These are phyloP conservation scores for Ceratopteris richardii DNA, from an alignment of 75 land plant genomes.

Conservation along the genomic window DNA sequence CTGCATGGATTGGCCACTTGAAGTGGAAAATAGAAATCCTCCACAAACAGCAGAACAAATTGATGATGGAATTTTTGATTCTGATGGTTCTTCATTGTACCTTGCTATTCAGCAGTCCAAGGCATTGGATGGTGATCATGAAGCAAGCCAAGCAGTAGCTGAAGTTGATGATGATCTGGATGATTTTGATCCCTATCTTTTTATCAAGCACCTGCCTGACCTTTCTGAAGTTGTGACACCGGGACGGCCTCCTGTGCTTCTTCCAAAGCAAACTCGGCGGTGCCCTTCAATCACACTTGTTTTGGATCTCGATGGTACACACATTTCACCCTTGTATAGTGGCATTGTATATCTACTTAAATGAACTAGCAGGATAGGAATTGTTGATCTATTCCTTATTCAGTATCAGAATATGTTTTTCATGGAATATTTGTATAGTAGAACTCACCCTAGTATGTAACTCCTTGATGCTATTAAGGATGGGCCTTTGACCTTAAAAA, in stretches of 20 bases:
- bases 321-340: constrained; percentile 1
- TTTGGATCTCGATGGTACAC: constrained; percentile 77
- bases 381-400: neutral
- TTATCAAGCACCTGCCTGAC: constrained; percentile 68
- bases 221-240: constrained; percentile 56
- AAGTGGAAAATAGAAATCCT: constrained; percentile 3
- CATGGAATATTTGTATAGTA: too few relatives aligned
- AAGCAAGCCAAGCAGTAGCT: constrained; percentile 35
- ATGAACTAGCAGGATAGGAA: neutral
- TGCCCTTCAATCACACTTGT: constrained; percentile 73
- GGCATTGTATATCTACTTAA: neutral
- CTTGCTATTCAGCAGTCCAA: constrained; percentile 49
- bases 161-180: constrained; percentile 47
- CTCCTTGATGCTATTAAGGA: too few relatives aligned
- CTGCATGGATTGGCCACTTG: constrained; percentile 3
- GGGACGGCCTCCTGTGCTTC: constrained; percentile 47
- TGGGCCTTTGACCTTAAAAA: too few relatives aligned
- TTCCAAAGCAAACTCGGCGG: constrained; percentile 69
- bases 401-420: neutral
- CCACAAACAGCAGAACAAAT: constrained; percentile 12
- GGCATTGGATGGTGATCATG: constrained; percentile 39
- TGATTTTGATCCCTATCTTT: constrained; percentile 80
- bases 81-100: constrained; percentile 50
- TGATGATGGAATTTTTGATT: constrained; percentile 18
- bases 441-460: too few relatives aligned